A percentile compares a stretch with the other conserved stretches of the same genome.
These are phyloP conservation scores for Hypoxylon sp. DNA, from an alignment of 2,329 filamentous ascomycete genomes.

Conservation along the genomic window DNA sequence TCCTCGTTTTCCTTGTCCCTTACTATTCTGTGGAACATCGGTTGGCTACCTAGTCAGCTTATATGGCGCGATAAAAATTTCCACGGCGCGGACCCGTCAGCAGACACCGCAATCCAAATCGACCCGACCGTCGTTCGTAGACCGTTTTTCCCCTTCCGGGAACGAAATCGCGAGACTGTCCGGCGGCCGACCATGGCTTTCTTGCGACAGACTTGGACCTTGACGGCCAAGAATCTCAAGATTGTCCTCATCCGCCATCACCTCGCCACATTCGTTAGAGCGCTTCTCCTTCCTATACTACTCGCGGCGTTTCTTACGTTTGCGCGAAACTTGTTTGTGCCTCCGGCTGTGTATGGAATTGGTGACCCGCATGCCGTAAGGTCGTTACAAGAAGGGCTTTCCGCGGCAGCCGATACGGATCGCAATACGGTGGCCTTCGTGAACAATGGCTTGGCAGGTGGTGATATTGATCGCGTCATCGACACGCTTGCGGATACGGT, in stretches of 20 bases:
- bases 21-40: constrained; percentile 4
- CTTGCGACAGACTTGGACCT: constrained; percentile 71
- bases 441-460: constrained; percentile 78
- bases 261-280: constrained; percentile 67
- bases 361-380: constrained; percentile 73
- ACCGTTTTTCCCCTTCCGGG: constrained; percentile 18
- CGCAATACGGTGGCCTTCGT: constrained; percentile 83
- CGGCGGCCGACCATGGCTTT: constrained; percentile 62
- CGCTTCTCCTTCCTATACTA: constrained; percentile 72
- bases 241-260: constrained; percentile 70
- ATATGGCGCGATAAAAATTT: constrained; percentile 38
- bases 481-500: constrained; percentile 72
- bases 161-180: constrained; percentile 12
- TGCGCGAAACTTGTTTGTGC: constrained; percentile 86
- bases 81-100: constrained; percentile 34
- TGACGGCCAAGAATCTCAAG: constrained; percentile 74
- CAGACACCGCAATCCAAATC: constrained; percentile 28
- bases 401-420: constrained; percentile 66
- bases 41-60: constrained; percentile 12
- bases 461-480: constrained; percentile 81
- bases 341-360: constrained; percentile 82
- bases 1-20: constrained; percentile 4
- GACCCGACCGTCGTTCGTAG: constrained; percentile 15
- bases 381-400: constrained; percentile 75
- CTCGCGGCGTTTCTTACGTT: constrained; percentile 75